A percentile compares a stretch with the other conserved stretches of the same genome.
Evolutionary conservation across 495 filamentous ascomycete genomes (phyloP).

Genomic region (Lophiostoma macrostomum): DNA sequence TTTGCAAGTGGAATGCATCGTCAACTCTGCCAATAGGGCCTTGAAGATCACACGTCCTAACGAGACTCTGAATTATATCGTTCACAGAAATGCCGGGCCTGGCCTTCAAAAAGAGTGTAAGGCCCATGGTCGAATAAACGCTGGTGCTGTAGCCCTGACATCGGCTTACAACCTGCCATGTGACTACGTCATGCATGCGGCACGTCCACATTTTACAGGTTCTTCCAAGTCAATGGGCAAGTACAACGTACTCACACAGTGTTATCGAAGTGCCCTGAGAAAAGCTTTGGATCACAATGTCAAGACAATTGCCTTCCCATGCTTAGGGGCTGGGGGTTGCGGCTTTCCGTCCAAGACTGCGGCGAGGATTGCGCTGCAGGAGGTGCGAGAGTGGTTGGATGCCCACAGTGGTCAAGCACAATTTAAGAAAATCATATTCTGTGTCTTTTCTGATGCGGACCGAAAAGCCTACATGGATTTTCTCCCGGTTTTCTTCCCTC

Average conservation of each 20-base stretch:
- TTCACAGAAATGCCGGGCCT: conserved; percentile 26
- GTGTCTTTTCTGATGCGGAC: conserved; percentile 17
- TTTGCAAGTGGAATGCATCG: conserved; percentile 24
- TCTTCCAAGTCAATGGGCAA: conserved; percentile 1
- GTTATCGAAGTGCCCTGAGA: conserved; percentile 21
- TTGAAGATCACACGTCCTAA: conserved; percentile 1
- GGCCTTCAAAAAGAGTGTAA: conserved; percentile 15
- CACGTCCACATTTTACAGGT: conserved; percentile 13
- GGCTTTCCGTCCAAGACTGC: conserved; percentile 24
- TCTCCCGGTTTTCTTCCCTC: conserved; percentile 28
- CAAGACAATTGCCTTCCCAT: conserved; percentile 29
- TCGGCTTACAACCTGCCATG: conserved; percentile 3
- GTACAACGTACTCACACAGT: conserved; percentile 20
- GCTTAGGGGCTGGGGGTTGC: conserved; percentile 15
- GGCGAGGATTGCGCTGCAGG: conserved; percentile 25
- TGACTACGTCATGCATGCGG: conserved; percentile 24
- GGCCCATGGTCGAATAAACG: conserved; percentile 1
- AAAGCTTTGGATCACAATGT: conserved; percentile 12
- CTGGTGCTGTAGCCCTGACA: conserved; percentile 1
- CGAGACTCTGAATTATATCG: conserved; percentile 8
- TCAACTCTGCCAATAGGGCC: conserved; percentile 19
- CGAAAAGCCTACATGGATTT: conserved; percentile 21
- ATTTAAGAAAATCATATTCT: conserved; percentile 30
- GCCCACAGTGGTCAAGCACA: not conserved
- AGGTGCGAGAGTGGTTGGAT: conserved; percentile 27